Percentiles rank a stretch among this genome's conserved stretches.
phyloP scores from a whole-genome alignment of 2,329 filamentous ascomycete genomes.

The Fusarium sp. region DNA sequence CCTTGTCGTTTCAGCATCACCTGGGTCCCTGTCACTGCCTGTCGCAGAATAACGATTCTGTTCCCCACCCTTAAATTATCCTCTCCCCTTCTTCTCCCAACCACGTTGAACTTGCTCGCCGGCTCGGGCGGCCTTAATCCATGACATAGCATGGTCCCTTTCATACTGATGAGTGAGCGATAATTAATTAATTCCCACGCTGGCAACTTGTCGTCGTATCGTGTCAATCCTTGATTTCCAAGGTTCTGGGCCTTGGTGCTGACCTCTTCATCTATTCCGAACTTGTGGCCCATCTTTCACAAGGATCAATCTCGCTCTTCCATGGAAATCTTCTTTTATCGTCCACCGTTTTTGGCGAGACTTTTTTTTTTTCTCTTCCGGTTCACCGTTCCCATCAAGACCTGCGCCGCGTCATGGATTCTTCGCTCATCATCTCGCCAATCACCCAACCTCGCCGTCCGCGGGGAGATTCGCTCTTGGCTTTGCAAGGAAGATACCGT shows the following conservation, averaged over 20 bases:
- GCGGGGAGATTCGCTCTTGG: slow-evolving; percentile 21
- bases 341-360: slow-evolving; percentile 2
- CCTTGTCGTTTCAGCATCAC: slow-evolving; percentile 36
- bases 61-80: slow-evolving; percentile 25
- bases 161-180: not conserved
- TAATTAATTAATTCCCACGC: not conserved
- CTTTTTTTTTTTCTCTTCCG: not conserved
- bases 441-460: slow-evolving; percentile 10
- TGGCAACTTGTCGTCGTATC: not conserved
- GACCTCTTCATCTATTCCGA: slow-evolving; percentile 26
- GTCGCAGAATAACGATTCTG: slow-evolving; percentile 36
- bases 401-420: slow-evolving; percentile 24
- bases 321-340: slow-evolving; percentile 2
- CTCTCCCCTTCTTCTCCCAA: not conserved
- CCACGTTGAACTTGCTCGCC: not conserved
- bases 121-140: slow-evolving; percentile 7
- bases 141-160: slow-evolving; percentile 13
- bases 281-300: slow-evolving; percentile 13
- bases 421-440: slow-evolving; percentile 26
- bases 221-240: not conserved
- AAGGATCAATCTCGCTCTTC: slow-evolving; percentile 19
- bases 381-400: slow-evolving; percentile 14
- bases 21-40: slow-evolving; percentile 29
- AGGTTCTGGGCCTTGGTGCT: slow-evolving; percentile 3
- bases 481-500: slow-evolving; percentile 10